Conservation (phyloP, 306 rosid genomes). For the Rosa chinensis region DNA sequence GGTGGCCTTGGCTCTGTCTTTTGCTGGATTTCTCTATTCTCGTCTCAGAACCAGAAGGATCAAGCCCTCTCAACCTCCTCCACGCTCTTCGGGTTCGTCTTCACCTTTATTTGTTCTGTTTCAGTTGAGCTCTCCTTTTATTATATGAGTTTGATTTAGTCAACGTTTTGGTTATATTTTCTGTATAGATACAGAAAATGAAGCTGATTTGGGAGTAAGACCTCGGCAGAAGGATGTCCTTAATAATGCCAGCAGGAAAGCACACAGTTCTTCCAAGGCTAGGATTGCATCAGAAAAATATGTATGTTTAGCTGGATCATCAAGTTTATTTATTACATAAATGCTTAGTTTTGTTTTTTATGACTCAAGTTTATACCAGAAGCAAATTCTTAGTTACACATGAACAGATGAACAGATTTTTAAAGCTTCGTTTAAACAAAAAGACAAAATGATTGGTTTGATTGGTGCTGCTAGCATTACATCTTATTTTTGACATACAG, state of each 20-base stretch:
- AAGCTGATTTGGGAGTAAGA: slow-evolving; percentile 31
- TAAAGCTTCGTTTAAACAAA: not conserved
- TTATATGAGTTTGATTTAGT: not conserved
- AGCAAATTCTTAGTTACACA: not conserved
- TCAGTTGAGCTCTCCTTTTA: not conserved
- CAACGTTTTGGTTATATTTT: not conserved
- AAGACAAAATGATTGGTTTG: not conserved
- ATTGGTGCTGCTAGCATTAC: not conserved
- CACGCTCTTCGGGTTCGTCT: slow-evolving; percentile 51
- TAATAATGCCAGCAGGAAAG: slow-evolving; percentile 21
- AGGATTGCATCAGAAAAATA: slow-evolving; percentile 36
- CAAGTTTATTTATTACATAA: not conserved
- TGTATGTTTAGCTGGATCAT: slow-evolving; percentile 33
- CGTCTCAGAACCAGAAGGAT: slow-evolving; percentile 45
- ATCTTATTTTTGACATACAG: not conserved
- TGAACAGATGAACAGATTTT: not conserved
- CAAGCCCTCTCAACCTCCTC: slow-evolving; percentile 37
- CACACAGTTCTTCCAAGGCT: slow-evolving; percentile 35
- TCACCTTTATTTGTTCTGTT: not conserved
- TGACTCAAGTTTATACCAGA: not conserved
- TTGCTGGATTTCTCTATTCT: slow-evolving; percentile 68
- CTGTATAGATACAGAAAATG: slow-evolving; percentile 40
- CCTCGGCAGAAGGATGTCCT: slow-evolving; percentile 23
- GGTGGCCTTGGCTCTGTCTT: slow-evolving; percentile 66
- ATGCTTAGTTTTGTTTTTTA: not conserved